Evolutionary conservation across 352 stramenopile species (phyloP).

Genomic region (Phytopythium litorale): DNA sequence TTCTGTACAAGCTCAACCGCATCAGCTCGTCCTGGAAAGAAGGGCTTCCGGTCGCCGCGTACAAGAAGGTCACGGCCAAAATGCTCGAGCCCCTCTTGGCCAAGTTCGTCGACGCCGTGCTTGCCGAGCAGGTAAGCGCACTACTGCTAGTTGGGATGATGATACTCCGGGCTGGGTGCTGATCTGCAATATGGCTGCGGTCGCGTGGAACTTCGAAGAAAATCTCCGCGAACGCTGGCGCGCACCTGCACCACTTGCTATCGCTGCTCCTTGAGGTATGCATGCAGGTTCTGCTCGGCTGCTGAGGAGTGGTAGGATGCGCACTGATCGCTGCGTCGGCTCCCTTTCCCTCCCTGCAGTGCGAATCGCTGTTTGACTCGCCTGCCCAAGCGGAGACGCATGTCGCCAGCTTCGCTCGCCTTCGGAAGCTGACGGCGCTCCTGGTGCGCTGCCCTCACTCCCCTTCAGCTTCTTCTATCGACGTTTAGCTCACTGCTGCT

Average conservation of each 20-base stretch:
- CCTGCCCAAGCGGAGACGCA: conserved; percentile 46
- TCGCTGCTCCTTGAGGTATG: conserved; percentile 48
- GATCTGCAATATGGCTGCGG: conserved; percentile 2
- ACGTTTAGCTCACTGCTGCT: not conserved
- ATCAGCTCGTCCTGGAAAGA: conserved; percentile 64
- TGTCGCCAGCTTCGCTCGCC: conserved; percentile 39
- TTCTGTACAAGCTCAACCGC: conserved; percentile 62
- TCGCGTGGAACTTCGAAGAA: conserved; percentile 20
- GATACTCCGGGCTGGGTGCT: not conserved
- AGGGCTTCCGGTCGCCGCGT: conserved; percentile 45
- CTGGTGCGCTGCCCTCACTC: conserved; percentile 26
- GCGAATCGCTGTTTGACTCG: conserved; percentile 46
- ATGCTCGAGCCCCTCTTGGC: conserved; percentile 57
- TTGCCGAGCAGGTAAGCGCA: conserved; percentile 40
- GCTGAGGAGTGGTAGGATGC: not conserved
- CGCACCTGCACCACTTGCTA: conserved; percentile 43
- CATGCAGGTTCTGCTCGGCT: not conserved
- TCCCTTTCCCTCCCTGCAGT: conserved; percentile 11
- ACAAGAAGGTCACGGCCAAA: conserved; percentile 42
- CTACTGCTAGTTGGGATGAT: not conserved
- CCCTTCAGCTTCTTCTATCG: not conserved
- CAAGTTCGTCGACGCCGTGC: conserved; percentile 46
- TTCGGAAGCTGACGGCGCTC: conserved; percentile 43
- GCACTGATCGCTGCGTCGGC: not conserved
- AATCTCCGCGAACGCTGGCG: conserved; percentile 35